Base-by-base conservation (phyloP, 495 filamentous ascomycete genomes). In the Xylaria curta region DNA sequence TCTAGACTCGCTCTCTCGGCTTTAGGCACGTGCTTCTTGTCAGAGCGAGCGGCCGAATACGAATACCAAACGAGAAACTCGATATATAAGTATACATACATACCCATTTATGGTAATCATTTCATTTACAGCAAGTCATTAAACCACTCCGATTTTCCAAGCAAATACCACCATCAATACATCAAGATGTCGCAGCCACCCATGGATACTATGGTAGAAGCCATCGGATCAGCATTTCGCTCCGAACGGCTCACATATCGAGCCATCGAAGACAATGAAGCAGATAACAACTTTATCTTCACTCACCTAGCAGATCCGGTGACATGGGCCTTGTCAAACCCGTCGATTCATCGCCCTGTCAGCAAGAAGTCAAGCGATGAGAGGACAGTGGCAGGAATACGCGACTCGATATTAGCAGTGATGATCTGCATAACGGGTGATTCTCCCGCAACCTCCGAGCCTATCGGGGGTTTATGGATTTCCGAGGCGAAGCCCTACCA, bases 231-330 rank as follows among this genome's bases (percentile, higher is more conserved):
- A 15, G 70, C 76, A 2, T 80, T 78, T 58, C 78, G 73, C 33
- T 79, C 79, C 7, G 59, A 75, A 58, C 77, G 78, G n/a, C 80
- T 81, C 13, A 60, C 79, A 61, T 81, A 79, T 69, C 75, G 80
- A 28, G 76, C 77, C 9, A 60, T 79, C 24, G 80, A 81, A 49
- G 67, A 75, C n/a, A 75, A 28, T 46, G 70, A 70, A 19, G 71
- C 69, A n/a, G 78, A 76, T 42, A 64, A 74, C 40, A 24, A 26
- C 17, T 74, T 77, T 28, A 44, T 80, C 3, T 64, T 65, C 40
- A 47, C 61, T 17, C 67, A 58, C n/a, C 36, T 72, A 33, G 7
- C 73, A 64, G 8, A 76, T 78, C 21, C 44, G 24, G 17, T 53
- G 26, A 66, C 63, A 10, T 13, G 9, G 10, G 44, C 46, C 19